phyloP scores from a whole-genome alignment of 305 asterid genomes.

The Fraxinus latifolia region DNA sequence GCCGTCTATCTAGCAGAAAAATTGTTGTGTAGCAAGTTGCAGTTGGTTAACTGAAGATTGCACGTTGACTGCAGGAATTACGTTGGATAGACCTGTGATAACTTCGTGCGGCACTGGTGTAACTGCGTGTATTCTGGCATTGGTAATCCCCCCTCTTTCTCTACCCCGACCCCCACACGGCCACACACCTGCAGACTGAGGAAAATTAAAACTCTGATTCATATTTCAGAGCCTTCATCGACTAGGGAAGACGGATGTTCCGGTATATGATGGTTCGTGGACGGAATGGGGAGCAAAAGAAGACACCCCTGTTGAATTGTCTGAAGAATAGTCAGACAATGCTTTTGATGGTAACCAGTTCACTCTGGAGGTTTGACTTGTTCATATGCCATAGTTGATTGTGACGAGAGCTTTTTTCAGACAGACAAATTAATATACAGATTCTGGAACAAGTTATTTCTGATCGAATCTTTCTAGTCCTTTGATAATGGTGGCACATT shows the following conservation, averaged over 20 bases:
- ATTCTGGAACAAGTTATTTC: background rate
- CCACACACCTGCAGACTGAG: background rate
- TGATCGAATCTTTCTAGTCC: background rate
- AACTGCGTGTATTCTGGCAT: conserved; percentile 84
- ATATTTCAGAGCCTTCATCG: conserved; percentile 69
- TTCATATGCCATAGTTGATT: background rate
- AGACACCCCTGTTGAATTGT: conserved; percentile 48
- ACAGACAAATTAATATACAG: background rate
- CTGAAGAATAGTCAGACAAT: conserved; percentile 28
- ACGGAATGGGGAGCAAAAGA: conserved; percentile 76
- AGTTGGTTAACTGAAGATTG: background rate
- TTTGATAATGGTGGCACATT: background rate
- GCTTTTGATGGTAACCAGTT: background rate
- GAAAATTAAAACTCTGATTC: background rate
- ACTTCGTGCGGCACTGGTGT: conserved; percentile 91
- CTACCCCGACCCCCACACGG: background rate
- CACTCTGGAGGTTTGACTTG: background rate
- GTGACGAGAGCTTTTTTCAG: background rate
- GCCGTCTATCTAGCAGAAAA: background rate
- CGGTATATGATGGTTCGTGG: conserved; percentile 92
- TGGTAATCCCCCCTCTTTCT: conserved; percentile 42
- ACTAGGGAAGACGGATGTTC: conserved; percentile 64
- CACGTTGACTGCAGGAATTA: conserved; percentile 46
- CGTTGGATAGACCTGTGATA: conserved; percentile 53
- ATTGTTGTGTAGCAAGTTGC: background rate